phyloP scores from a whole-genome alignment of 345 rosid species.

The Hibiscus mutabilis region DNA sequence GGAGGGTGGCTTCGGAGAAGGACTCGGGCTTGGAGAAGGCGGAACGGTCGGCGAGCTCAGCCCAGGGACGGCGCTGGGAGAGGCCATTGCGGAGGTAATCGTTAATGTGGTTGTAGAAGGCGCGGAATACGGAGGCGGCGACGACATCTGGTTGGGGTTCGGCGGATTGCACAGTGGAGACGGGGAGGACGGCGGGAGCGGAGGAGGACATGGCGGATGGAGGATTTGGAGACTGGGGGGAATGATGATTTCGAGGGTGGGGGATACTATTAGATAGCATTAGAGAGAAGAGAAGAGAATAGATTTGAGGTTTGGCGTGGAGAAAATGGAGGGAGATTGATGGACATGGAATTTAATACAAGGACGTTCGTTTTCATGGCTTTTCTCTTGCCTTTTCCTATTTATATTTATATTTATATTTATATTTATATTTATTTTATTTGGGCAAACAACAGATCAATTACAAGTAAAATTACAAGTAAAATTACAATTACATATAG shows the following conservation, averaged over 20 bases:
- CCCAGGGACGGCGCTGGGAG: slow-evolving; percentile 54
- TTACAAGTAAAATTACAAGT: too few species aligned
- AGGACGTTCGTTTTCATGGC: background rate
- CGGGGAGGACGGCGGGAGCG: slow-evolving; percentile 33
- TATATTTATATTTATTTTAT: too few species aligned
- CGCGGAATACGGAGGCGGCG: slow-evolving; percentile 40
- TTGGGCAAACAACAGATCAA: too few species aligned
- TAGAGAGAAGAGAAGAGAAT: background rate
- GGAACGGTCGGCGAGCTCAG: slow-evolving; percentile 43
- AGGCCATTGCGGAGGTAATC: slow-evolving; percentile 38
- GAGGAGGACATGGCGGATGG: slow-evolving; percentile 29
- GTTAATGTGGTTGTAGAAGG: slow-evolving; percentile 28
- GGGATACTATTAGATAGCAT: background rate
- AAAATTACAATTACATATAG: too few species aligned
- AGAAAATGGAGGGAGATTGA: background rate
- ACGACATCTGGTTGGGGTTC: slow-evolving; percentile 32
- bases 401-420: too few species aligned
- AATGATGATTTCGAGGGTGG: background rate
- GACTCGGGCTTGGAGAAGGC: slow-evolving; percentile 52
- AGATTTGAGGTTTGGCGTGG: background rate
- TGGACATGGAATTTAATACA: background rate
- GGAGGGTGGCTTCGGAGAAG: slow-evolving; percentile 40
- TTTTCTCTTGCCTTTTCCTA: background rate
- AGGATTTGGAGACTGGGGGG: background rate
- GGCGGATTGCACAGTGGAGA: slow-evolving; percentile 28